phyloP scores from a whole-genome alignment of 768 basidiomycete genomes.

The Rhodosporidiobolus sp. region DNA sequence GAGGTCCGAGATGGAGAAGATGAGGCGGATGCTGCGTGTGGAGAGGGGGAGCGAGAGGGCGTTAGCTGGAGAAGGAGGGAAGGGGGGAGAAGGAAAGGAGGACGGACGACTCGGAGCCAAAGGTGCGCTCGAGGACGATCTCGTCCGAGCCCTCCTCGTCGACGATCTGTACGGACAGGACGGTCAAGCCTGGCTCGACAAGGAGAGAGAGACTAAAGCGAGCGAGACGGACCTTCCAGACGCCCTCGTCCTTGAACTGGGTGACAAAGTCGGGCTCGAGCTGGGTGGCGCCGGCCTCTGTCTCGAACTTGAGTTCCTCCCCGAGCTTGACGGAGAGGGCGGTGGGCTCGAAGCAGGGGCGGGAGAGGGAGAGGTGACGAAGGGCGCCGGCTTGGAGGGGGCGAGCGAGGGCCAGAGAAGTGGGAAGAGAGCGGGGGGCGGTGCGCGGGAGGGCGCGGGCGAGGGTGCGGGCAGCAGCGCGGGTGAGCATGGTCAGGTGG shows the following conservation, averaged over 20 bases:
- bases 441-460: neutral
- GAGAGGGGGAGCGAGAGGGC: neutral
- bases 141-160: constrained; percentile 74
- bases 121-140: constrained; percentile 72
- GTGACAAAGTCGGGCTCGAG: constrained; percentile 71
- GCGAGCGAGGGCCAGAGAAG: neutral
- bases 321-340: constrained; percentile 68
- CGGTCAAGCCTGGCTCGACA: neutral
- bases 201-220: neutral
- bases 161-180: constrained; percentile 57
- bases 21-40: constrained; percentile 72
- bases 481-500: neutral
- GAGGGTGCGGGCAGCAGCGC: constrained; percentile 5
- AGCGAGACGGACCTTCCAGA: constrained; percentile 67
- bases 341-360: constrained; percentile 45
- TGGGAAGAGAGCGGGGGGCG: constrained; percentile 15
- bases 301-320: constrained; percentile 83
- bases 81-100: neutral
- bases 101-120: constrained; percentile 83
- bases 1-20: constrained; percentile 90
- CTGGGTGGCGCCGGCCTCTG: constrained; percentile 55
- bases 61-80: neutral
- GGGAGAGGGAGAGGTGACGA: constrained; percentile 14
- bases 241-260: constrained; percentile 65
- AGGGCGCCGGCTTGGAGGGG: neutral